Evolutionary conservation across 2,329 filamentous ascomycete species (phyloP).

Genomic region (Ophioceras dolichostomum): DNA sequence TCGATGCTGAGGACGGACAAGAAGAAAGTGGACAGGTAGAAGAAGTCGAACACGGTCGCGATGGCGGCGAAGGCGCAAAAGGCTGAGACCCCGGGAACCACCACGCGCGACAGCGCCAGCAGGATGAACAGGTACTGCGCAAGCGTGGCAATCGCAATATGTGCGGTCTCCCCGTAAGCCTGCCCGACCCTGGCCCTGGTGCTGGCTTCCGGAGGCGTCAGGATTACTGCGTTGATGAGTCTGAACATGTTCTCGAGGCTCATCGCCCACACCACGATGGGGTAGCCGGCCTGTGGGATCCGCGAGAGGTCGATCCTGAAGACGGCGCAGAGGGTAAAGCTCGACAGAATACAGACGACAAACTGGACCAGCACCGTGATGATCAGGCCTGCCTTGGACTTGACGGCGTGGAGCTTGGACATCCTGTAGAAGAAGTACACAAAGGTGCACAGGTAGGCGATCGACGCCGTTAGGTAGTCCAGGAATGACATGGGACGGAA

Average conservation of each 20-base stretch:
- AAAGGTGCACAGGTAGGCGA: conserved; percentile 52
- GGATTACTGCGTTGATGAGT: conserved; percentile 64
- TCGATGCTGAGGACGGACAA: conserved; percentile 69
- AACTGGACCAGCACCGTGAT: conserved; percentile 60
- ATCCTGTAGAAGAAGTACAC: conserved; percentile 56
- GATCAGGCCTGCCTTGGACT: conserved; percentile 62
- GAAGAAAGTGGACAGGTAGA: conserved; percentile 71
- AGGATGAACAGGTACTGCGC: conserved; percentile 58
- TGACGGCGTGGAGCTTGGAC: conserved; percentile 59
- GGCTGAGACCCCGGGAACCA: conserved; percentile 57
- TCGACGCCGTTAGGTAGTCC: conserved; percentile 50
- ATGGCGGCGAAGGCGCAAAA: conserved; percentile 69
- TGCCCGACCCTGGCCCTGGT: conserved; percentile 59
- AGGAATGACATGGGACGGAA: conserved; percentile 59
- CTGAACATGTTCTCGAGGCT: conserved; percentile 71
- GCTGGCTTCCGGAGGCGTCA: conserved; percentile 55
- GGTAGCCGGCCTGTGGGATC: conserved; percentile 63
- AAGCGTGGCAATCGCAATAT: conserved; percentile 55
- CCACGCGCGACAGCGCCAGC: conserved; percentile 50
- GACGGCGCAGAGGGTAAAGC: conserved; percentile 67
- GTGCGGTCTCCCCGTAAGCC: conserved; percentile 61
- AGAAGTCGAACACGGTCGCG: conserved; percentile 64
- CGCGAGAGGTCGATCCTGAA: conserved; percentile 64
- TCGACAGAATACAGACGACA: conserved; percentile 60
- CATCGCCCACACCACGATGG: conserved; percentile 63